phyloP scores from a whole-genome alignment of 257 asterid genomes.

The Solanum neorickii region DNA sequence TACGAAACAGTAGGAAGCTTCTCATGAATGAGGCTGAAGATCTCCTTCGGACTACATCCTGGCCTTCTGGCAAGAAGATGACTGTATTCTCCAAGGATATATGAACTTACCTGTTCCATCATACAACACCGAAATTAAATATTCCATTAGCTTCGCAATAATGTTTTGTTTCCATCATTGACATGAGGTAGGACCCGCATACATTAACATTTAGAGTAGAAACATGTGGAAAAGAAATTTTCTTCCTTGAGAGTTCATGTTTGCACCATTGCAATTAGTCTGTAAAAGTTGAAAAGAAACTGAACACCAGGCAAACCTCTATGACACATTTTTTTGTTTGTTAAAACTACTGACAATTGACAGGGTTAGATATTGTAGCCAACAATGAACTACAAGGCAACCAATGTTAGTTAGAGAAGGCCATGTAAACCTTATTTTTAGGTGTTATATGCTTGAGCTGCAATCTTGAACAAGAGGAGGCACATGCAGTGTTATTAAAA shows the following conservation, averaged over 20 bases:
- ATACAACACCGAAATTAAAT: not conserved
- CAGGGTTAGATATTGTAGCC: not conserved
- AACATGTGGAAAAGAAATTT: not conserved
- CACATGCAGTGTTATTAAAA: not conserved
- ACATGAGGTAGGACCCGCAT: not conserved
- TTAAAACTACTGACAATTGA: not conserved
- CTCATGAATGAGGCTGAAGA: slow-evolving; percentile 74
- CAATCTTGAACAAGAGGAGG: not conserved
- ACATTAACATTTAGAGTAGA: not conserved
- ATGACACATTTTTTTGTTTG: not conserved
- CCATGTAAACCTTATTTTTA: not conserved
- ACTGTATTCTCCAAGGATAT: slow-evolving; percentile 90
- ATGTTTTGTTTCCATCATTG: not conserved
- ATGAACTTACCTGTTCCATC: slow-evolving; percentile 69
- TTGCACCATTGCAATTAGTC: not conserved
- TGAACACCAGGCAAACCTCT: not conserved
- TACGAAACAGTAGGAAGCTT: slow-evolving; percentile 95
- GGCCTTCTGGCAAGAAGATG: slow-evolving; percentile 93
- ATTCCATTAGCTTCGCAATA: not conserved
- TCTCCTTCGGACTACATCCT: slow-evolving; percentile 82
- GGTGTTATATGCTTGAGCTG: not conserved
- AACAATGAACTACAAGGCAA: not conserved
- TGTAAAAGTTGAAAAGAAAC: not conserved
- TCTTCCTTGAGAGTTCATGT: not conserved
- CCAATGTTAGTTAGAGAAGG: not conserved